Evolutionary conservation across 495 filamentous ascomycete species (phyloP), one percentile per base, ranked within the genome.

Genomic region (Penicillium pancosmium): DNA sequence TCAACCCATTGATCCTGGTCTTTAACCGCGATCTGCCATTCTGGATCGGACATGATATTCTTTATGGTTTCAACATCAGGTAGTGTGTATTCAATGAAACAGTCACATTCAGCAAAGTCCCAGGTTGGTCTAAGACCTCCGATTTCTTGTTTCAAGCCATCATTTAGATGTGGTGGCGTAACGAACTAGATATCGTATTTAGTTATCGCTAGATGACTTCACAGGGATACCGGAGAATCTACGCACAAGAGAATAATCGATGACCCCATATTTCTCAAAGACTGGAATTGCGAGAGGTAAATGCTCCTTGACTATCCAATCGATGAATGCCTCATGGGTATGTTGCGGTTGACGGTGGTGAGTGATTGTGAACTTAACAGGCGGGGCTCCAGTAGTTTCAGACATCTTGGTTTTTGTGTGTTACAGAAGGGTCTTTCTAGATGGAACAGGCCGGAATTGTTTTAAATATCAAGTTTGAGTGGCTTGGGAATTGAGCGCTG

Each of bases 41-140:
- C 68, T 5, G 70, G 68, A 57, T 73, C 70, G 12, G 64, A 18
- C 50, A 65, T 50, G 23, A 73, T 33, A 31, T 63, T 54, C 43
- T 35, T 62, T 44, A 73, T 66, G 18, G 34, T 47, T 43, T 70
- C 31, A 7, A 54, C 21, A 35, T 51, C 54, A 4, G 59, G 62
- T 16, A 73, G 21, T 0, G 36, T 64, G 41, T 73, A 73, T 54
- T 73, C 68, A 44, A 73, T 70, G 41, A 70, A 64, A 49, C 67
- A 72, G 61, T 72, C 69, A 36, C 58, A 72, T 40, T 70, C 67
- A 44, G 69, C 69, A 38, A 60, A 64, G 11, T 72, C 62, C 68
- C 70, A 73, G 25, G 48, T 59, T 4, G 68, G 53, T 4, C 57
- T 44, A 25, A 55, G 0, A 36, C 43, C 53, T 6, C 44, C 59